Percentiles rank a stretch among this genome's conserved stretches.
phyloP scores from a whole-genome alignment of 2,329 filamentous ascomycete species.

The Exophiala lecanii-corni region DNA sequence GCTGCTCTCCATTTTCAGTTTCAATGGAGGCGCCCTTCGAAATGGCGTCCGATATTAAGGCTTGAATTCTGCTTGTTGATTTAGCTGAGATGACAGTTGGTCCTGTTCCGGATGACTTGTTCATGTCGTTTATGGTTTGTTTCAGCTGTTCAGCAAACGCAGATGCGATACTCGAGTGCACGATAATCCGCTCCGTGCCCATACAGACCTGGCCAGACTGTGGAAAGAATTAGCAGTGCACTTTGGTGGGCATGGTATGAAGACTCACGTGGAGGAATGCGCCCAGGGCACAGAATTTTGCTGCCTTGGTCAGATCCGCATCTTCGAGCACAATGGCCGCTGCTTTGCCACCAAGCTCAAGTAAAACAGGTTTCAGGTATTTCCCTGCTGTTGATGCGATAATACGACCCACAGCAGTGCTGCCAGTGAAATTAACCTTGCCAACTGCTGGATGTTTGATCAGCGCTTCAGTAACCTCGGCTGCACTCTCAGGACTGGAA shows the following conservation, averaged over 20 bases:
- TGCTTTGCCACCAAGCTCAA: conserved; percentile 81
- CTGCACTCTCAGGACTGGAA: conserved; percentile 55
- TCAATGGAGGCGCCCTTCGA: conserved; percentile 51
- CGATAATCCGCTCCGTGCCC: conserved; percentile 71
- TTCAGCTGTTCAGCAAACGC: conserved; percentile 40
- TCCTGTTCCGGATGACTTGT: conserved; percentile 11
- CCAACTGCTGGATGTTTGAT: conserved; percentile 63
- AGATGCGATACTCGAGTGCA: conserved; percentile 51
- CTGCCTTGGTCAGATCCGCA: conserved; percentile 69
- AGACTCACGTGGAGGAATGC: conserved; percentile 9
- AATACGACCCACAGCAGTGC: conserved; percentile 65
- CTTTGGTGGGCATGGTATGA: background rate
- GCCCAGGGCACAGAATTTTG: conserved; percentile 30
- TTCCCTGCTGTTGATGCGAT: conserved; percentile 66
- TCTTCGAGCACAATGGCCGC: conserved; percentile 74
- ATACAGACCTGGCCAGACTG: conserved; percentile 74
- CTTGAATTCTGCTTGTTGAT: conserved; percentile 48
- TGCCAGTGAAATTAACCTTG: conserved; percentile 78
- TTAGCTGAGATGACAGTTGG: conserved; percentile 41
- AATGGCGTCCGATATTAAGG: conserved; percentile 52
- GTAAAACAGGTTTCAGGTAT: conserved; percentile 70
- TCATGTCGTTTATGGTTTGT: conserved; percentile 4
- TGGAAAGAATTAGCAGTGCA: background rate
- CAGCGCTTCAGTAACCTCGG: conserved; percentile 60
- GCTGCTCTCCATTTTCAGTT: conserved; percentile 20